phyloP scores from a whole-genome alignment of 495 filamentous ascomycete species.

The Aspergillus baeticus region DNA sequence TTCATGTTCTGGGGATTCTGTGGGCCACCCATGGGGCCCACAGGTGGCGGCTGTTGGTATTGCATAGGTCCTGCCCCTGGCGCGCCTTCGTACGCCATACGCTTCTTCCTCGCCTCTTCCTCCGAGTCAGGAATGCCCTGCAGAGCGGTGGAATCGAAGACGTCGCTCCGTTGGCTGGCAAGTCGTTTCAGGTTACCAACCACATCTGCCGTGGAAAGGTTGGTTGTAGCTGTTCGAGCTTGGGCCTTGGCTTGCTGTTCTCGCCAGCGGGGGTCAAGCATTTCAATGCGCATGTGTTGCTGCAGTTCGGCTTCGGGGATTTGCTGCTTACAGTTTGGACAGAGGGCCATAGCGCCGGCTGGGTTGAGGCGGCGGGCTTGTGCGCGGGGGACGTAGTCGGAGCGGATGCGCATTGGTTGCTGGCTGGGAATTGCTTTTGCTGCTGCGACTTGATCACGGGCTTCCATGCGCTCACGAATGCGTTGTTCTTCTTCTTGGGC shows the following conservation, averaged over 20 bases:
- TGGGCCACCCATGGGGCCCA: constrained; percentile 27
- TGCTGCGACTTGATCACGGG: constrained; percentile 68
- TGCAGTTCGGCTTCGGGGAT: constrained; percentile 85
- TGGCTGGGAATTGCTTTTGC: constrained; percentile 71
- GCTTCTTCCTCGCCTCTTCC: constrained; percentile 75
- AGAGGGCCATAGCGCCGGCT: constrained; percentile 68
- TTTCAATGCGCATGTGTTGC: constrained; percentile 93
- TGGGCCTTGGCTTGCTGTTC: constrained; percentile 90
- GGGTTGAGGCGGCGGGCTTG: constrained; percentile 63
- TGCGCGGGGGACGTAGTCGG: constrained; percentile 86
- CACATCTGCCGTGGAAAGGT: constrained; percentile 81
- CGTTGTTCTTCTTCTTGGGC: constrained; percentile 67
- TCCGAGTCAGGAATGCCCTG: constrained; percentile 47
- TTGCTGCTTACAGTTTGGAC: constrained; percentile 91
- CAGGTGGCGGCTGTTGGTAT: constrained; percentile 20
- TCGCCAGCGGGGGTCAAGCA: constrained; percentile 94
- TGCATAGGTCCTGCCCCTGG: constrained; percentile 24
- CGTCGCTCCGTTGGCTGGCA: constrained; percentile 84
- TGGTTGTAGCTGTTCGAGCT: constrained; percentile 79
- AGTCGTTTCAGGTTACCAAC: constrained; percentile 96
- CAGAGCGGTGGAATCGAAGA: constrained; percentile 66
- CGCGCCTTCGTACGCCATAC: constrained; percentile 52
- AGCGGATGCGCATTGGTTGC: constrained; percentile 83
- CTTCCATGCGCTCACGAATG: constrained; percentile 66
- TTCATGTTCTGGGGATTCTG: constrained; percentile 45